A percentile compares a stretch with the other conserved stretches of the same genome.
Conservation (phyloP, 1,284 basidiomycete genomes). For the Microbotryum violaceum region DNA sequence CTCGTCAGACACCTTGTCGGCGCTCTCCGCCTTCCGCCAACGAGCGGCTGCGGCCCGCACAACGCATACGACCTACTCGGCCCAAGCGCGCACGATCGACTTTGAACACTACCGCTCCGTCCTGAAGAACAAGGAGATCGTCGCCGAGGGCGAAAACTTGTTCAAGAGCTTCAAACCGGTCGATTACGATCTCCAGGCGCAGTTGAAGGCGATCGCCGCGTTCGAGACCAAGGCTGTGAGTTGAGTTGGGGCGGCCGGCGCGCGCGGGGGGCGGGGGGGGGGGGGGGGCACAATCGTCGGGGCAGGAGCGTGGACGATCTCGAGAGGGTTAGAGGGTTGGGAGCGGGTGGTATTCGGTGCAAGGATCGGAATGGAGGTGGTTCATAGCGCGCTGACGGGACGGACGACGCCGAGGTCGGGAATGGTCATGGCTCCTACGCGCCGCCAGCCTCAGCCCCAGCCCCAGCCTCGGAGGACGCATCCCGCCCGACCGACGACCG, state of each 20-base stretch:
- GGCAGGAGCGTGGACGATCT: no score
- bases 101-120: constrained; percentile 82
- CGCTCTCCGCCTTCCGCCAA: constrained; percentile 93
- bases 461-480: neutral
- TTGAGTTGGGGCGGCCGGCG: constrained; percentile 31
- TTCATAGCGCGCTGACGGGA: no score
- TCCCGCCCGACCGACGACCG: no score
- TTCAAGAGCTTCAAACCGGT: constrained; percentile 87
- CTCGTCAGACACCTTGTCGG: constrained; percentile 68
- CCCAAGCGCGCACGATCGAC: constrained; percentile 49
- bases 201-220: constrained; percentile 91
- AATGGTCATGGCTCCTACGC: no score
- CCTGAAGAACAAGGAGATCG: constrained; percentile 86
- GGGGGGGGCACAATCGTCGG: neutral
- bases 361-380: no score
- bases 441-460: neutral
- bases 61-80: constrained; percentile 22
- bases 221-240: constrained; percentile 95
- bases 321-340: no score
- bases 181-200: constrained; percentile 85
- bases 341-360: no score
- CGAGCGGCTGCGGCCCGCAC: constrained; percentile 72
- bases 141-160: constrained; percentile 87
- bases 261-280: neutral
- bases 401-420: no score